A percentile compares a stretch with the other conserved stretches of the same genome.
Evolutionary conservation across 305 asterid species (phyloP).

Genomic region (Euphrasia arctica): DNA sequence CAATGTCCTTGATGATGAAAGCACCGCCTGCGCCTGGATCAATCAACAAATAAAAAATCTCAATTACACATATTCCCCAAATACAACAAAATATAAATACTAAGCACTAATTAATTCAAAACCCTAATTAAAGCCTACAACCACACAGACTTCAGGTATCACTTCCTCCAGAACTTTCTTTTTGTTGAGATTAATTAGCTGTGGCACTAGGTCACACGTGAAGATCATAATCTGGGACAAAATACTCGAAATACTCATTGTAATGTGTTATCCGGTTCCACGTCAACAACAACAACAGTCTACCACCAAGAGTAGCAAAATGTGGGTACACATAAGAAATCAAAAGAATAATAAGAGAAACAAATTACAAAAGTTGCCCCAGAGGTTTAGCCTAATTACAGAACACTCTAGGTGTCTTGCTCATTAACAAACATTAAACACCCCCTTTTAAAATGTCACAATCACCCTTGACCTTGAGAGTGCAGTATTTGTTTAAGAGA

Average conservation of each 20-base stretch:
- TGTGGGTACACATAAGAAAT: neutral
- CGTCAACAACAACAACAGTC: slow-evolving; percentile 13
- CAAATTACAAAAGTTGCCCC: neutral
- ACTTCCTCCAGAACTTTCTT: neutral
- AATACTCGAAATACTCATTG: slow-evolving; percentile 10
- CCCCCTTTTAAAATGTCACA: neutral
- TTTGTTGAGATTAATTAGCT: neutral
- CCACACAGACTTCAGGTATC: too few species aligned
- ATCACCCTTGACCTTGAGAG: neutral
- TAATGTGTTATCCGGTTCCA: slow-evolving; percentile 4
- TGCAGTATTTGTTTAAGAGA: neutral
- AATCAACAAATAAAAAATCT: too few species aligned
- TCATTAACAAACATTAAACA: neutral
- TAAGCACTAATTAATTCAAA: too few species aligned
- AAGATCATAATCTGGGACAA: slow-evolving; percentile 2
- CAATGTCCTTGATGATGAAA: too few species aligned
- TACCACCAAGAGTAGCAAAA: neutral
- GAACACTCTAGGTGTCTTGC: neutral
- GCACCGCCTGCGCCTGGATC: too few species aligned
- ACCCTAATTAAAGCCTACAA: too few species aligned
- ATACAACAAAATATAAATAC: too few species aligned
- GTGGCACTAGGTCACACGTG: neutral
- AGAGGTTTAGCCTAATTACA: slow-evolving; percentile 1
- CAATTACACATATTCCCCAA: too few species aligned
- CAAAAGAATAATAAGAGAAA: neutral